These are phyloP conservation scores for Pichia phayaonensis DNA, from an alignment of 805 yeast genomes.

Conservation along the genomic window DNA sequence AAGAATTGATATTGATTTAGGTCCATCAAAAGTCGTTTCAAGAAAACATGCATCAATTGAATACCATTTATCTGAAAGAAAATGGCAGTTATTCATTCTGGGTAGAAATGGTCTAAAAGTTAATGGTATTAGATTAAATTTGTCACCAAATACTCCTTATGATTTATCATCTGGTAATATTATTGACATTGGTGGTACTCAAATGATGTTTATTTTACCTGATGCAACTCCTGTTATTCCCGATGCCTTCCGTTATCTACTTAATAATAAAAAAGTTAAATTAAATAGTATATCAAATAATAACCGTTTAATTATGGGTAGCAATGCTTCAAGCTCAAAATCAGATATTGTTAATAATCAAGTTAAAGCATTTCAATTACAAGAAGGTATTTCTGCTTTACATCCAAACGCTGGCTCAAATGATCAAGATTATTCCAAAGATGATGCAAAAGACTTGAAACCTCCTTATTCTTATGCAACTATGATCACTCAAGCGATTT, in stretches of 20 bases:
- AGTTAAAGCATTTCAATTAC: slow-evolving; percentile 40
- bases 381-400: slow-evolving; percentile 7
- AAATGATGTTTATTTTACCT: slow-evolving; percentile 97
- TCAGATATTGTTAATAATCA: slow-evolving; percentile 16
- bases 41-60: slow-evolving; percentile 82
- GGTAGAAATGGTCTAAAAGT: slow-evolving; percentile 95
- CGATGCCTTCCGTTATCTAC: slow-evolving; percentile 34
- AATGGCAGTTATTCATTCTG: slow-evolving; percentile 76
- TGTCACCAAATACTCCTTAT: slow-evolving; percentile 35
- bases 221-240: slow-evolving; percentile 73
- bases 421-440: slow-evolving; percentile 65
- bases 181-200: slow-evolving; percentile 92
- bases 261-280: slow-evolving; percentile 22
- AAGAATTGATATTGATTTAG: slow-evolving; percentile 74
- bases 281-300: background rate
- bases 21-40: slow-evolving; percentile 96
- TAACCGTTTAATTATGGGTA: background rate
- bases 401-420: slow-evolving; percentile 10
- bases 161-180: slow-evolving; percentile 81
- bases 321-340: background rate
- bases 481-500: slow-evolving; percentile 95
- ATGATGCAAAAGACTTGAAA: slow-evolving; percentile 86
- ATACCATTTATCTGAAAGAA: slow-evolving; percentile 64
- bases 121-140: slow-evolving; percentile 52
- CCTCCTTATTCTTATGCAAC: slow-evolving; percentile 98